Evolutionary conservation across 257 asterid genomes (phyloP).

Genomic region (Primulina eburnea): DNA sequence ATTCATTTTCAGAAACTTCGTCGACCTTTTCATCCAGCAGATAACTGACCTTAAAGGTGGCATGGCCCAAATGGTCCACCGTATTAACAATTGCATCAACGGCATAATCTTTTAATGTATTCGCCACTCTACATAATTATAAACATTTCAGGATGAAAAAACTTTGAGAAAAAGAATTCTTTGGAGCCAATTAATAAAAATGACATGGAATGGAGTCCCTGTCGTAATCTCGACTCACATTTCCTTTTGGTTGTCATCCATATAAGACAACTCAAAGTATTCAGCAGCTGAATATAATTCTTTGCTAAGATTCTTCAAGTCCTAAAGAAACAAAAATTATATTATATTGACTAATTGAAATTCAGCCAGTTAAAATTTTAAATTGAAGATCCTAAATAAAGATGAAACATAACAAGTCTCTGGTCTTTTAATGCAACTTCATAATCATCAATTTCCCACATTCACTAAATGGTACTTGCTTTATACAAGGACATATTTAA

Average conservation of each 20-base stretch:
- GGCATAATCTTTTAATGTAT: slow-evolving; percentile 85
- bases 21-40: slow-evolving; percentile 73
- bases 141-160: slow-evolving; percentile 15
- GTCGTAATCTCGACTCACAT: slow-evolving; percentile 53
- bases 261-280: slow-evolving; percentile 79
- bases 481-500: slow-evolving; percentile 1
- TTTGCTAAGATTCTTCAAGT: slow-evolving; percentile 85
- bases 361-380: slow-evolving; percentile 14
- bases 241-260: slow-evolving; percentile 69
- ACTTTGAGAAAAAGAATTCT: not conserved
- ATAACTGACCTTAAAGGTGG: slow-evolving; percentile 71
- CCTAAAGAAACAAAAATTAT: slow-evolving; percentile 42
- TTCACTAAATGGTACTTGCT: slow-evolving; percentile 2
- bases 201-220: slow-evolving; percentile 10
- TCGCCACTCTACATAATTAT: slow-evolving; percentile 60
- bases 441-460: slow-evolving; percentile 14
- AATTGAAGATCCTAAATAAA: not conserved
- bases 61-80: slow-evolving; percentile 93
- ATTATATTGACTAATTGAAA: not conserved
- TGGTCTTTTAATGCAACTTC: slow-evolving; percentile 7
- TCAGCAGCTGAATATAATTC: slow-evolving; percentile 97
- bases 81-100: slow-evolving; percentile 90
- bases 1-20: slow-evolving; percentile 84
- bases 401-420: not conserved
- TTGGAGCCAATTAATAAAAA: not conserved